These are phyloP conservation scores for Marchantia polymorpha DNA, from an alignment of 225 moss, liverwort and hornwort species.

Conservation along the genomic window DNA sequence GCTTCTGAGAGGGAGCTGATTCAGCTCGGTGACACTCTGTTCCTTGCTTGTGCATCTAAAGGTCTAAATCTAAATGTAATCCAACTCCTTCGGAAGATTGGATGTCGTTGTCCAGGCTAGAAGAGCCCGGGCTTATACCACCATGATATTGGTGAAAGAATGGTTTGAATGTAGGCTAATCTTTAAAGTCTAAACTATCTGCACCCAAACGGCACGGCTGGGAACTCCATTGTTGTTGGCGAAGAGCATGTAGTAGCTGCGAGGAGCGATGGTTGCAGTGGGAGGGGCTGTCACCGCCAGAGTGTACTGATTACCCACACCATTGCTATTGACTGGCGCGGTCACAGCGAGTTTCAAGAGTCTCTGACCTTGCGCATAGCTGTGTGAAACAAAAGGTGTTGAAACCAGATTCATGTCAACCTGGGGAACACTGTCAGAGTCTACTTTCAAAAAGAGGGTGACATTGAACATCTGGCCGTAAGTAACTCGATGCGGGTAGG, in stretches of 20 bases:
- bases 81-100: too few relatives aligned
- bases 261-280: conserved; percentile 48
- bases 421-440: too few relatives aligned
- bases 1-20: too few relatives aligned
- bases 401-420: conserved; percentile 19
- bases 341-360: conserved; percentile 27
- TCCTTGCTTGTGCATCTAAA: too few relatives aligned
- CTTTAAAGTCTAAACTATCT: conserved; percentile 1
- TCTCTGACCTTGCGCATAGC: conserved; percentile 36
- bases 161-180: too few relatives aligned
- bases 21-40: too few relatives aligned
- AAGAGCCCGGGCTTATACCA: too few relatives aligned
- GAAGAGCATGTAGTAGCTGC: conserved; percentile 73
- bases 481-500: neutral
- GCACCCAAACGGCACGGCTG: conserved; percentile 61
- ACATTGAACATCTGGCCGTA: conserved; percentile 27
- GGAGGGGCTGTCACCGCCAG: conserved; percentile 52
- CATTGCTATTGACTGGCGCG: neutral
- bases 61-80: too few relatives aligned
- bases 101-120: too few relatives aligned
- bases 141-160: too few relatives aligned
- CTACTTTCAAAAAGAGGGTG: neutral
- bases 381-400: conserved; percentile 31
- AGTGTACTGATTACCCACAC: conserved; percentile 24
- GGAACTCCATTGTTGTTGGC: conserved; percentile 64